Evolutionary conservation across 2,329 filamentous ascomycete genomes (phyloP).

Genomic region (Colletotrichum filicis): DNA sequence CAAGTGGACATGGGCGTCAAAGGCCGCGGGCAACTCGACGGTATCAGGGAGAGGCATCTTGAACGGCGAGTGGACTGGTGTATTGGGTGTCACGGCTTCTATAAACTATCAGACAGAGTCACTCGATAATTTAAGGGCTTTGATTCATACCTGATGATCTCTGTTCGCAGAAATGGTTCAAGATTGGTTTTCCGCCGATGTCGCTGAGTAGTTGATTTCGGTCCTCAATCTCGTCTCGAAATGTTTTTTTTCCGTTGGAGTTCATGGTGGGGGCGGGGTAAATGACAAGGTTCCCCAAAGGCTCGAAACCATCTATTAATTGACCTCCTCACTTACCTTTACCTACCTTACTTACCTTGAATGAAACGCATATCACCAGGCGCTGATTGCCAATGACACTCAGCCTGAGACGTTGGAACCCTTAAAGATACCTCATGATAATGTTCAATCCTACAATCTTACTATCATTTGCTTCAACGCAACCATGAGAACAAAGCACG

Average conservation of each 20-base stretch:
- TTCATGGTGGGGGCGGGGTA: constrained; percentile 34
- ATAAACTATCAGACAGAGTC: not conserved
- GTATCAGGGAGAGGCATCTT: constrained; percentile 31
- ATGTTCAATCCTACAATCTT: not conserved
- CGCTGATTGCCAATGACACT: not conserved
- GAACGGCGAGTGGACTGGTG: not conserved
- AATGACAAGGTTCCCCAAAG: constrained; percentile 22
- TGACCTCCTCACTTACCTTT: no score
- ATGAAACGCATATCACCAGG: not conserved
- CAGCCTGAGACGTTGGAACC: not conserved
- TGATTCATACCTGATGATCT: not conserved
- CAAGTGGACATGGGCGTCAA: constrained; percentile 78
- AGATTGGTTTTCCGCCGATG: not conserved
- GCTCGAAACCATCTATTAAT: not conserved
- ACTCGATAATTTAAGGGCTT: not conserved
- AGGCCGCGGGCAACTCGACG: constrained; percentile 69
- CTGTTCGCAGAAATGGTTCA: not conserved
- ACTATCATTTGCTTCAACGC: not conserved
- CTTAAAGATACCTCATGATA: not conserved
- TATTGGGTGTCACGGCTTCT: not conserved
- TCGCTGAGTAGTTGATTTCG: not conserved
- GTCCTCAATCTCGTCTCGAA: constrained; percentile 7
- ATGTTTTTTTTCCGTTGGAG: constrained; percentile 32
- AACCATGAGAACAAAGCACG: not conserved
- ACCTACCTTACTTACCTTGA: not conserved